Evolutionary conservation across 257 asterid species (phyloP).

Genomic region (Solanum medicagineum): DNA sequence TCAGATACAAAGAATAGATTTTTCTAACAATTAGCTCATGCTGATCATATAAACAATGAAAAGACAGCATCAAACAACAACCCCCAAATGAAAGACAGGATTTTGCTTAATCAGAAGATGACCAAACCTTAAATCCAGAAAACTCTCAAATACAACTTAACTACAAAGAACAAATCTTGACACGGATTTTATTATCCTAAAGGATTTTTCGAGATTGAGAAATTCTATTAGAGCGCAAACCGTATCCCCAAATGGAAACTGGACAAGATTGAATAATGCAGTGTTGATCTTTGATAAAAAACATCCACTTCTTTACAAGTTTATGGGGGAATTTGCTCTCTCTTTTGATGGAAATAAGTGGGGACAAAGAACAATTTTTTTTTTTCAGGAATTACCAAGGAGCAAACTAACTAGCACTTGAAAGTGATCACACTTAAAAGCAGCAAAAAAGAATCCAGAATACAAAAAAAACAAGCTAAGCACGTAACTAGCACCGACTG

Average conservation of each 20-base stretch:
- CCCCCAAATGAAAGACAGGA: not conserved
- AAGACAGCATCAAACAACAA: not conserved
- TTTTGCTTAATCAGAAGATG: not conserved
- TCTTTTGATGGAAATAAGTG: conserved; percentile 58
- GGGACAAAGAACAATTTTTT: conserved; percentile 28
- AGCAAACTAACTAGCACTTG: no score
- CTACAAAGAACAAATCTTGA: conserved; percentile 21
- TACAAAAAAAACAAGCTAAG: not conserved
- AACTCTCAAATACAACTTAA: not conserved
- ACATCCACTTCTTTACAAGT: conserved; percentile 43
- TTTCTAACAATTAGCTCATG: not conserved
- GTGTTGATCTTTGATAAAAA: conserved; percentile 43
- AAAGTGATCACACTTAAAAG: not conserved
- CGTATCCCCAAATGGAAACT: conserved; percentile 29
- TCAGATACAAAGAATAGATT: not conserved
- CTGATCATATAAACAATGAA: not conserved
- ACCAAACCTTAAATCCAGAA: not conserved
- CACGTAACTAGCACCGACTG: not conserved
- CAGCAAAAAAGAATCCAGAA: not conserved
- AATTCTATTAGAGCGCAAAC: conserved; percentile 67
- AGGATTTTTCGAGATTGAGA: conserved; percentile 37
- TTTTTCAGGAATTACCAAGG: no score
- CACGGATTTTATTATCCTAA: conserved; percentile 49
- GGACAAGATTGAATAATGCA: conserved; percentile 79
- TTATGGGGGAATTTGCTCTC: conserved; percentile 55